Evolutionary conservation across 179 eudicot species (phyloP), one percentile per base, ranked within the genome.

Genomic region (Beta lomatogona): DNA sequence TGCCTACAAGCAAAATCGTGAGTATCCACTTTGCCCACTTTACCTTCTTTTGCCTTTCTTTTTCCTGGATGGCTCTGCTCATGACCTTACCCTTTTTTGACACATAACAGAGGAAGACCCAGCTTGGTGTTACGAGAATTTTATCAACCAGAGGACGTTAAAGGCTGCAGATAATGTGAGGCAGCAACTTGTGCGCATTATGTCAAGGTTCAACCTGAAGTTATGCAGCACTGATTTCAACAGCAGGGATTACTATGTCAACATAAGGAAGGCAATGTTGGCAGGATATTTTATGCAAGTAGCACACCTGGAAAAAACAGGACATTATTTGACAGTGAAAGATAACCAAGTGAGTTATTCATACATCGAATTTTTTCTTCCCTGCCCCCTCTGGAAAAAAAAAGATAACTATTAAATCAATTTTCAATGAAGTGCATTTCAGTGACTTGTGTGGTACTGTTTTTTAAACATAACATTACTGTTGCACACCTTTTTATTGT

Each of bases 261-360:
- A 94, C 90, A 96, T 96, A 66, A 87, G 99, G 79, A 96, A 96
- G 88, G 99, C 99, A 66, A 93, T 96, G 96, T 82, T 94, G 73
- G 96, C 99, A 79, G 98, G 99, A 74, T 94, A 96, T 80, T 94
- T 96, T 84, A 96, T 96, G 98, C 99, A 96, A 88, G 99, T 96
- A 63, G 99, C 97, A 75, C 97, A 96, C 86, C 77, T 96, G 69
- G 99, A 94, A 87, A 92, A 91, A 36, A 90, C 93, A 70, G 99
- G 97, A 25, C 94, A 94, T 61, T 96, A 96, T 85, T 83, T 96
- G 84, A 94, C 98, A 12, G 97, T 92, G 69, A 96, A 96, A 85
- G 99, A 95, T 86, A 96, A 94, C 81, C 99, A 94, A 85, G 99
- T 94, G 80, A 82, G 85, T 81, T 60, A 28, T 25, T 8, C 36